These are phyloP conservation scores for Ophiostoma sp. DNA, from an alignment of 2,329 filamentous ascomycete genomes.

Conservation along the genomic window DNA sequence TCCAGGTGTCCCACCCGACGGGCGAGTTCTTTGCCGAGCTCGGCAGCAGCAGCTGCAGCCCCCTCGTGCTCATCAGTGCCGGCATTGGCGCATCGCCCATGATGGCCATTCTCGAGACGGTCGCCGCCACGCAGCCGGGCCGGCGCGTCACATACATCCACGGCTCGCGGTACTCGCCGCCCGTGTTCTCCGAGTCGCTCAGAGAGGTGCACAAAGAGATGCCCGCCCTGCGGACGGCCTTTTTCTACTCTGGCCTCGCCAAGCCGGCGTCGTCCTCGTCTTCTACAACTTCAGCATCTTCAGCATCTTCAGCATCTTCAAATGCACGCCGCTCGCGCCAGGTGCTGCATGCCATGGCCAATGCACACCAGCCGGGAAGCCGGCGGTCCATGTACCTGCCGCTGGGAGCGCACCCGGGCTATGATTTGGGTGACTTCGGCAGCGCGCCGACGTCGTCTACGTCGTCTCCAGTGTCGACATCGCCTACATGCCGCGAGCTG, in stretches of 20 bases:
- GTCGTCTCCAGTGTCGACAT: no score
- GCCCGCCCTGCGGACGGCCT: conserved; percentile 39
- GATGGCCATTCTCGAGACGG: conserved; percentile 55
- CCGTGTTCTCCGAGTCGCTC: conserved; percentile 51
- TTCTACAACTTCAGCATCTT: conserved; percentile 16
- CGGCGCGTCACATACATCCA: conserved; percentile 57
- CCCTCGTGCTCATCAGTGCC: conserved; percentile 57
- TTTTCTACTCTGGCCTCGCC: conserved; percentile 44
- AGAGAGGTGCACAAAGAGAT: conserved; percentile 38
- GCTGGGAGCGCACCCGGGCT: conserved; percentile 7
- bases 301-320: neutral
- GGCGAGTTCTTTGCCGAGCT: conserved; percentile 47
- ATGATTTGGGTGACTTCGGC: conserved; percentile 33
- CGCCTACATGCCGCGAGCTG: conserved; percentile 34
- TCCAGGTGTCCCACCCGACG: conserved; percentile 62
- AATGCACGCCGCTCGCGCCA: conserved; percentile 10
- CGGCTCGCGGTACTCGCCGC: conserved; percentile 47
- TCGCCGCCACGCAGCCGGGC: conserved; percentile 41
- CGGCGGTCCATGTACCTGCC: conserved; percentile 7
- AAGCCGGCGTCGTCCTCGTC: neutral
- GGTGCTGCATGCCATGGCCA: conserved; percentile 20
- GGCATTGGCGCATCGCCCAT: conserved; percentile 58
- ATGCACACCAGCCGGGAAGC: conserved; percentile 1
- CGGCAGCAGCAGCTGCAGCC: conserved; percentile 37
- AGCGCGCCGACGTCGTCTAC: conserved; percentile 36